Conservation (phyloP, 2,329 filamentous ascomycete genomes). For the Dothideomycetes sp. region DNA sequence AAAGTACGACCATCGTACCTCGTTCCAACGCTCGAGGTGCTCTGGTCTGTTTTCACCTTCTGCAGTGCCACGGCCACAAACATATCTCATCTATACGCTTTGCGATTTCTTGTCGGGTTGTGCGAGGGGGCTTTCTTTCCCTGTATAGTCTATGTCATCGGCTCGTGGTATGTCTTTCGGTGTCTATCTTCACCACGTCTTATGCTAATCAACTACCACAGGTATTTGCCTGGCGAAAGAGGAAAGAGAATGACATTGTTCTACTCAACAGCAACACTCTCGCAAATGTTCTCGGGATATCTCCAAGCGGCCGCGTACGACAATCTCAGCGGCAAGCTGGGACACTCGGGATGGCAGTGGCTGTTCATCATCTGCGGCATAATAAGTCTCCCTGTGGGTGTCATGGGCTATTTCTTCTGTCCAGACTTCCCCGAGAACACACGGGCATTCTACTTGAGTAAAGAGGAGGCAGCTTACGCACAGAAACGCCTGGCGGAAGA, state of each 20-base stretch:
- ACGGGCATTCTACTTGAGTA: conserved; percentile 35
- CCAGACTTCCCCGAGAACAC: conserved; percentile 32
- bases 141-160: conserved; percentile 8
- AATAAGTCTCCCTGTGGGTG: conserved; percentile 41
- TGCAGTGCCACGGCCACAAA: conserved; percentile 40
- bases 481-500: conserved; percentile 29
- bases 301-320: conserved; percentile 44
- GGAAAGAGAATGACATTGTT: conserved; percentile 39
- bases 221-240: too few relatives aligned
- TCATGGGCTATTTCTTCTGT: conserved; percentile 44
- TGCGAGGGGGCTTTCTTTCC: conserved; percentile 14
- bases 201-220: too few relatives aligned
- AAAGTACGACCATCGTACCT: conserved; percentile 35
- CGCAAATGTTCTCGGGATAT: conserved; percentile 51
- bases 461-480: conserved; percentile 37
- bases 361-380: conserved; percentile 23
- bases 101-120: conserved; percentile 10
- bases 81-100: conserved; percentile 22
- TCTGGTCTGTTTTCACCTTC: conserved; percentile 48
- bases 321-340: conserved; percentile 34
- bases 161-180: conserved; percentile 11
- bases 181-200: too few relatives aligned
- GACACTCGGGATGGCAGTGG: conserved; percentile 47
- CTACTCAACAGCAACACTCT: conserved; percentile 41
- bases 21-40: conserved; percentile 40